Evolutionary conservation across 495 filamentous ascomycete species (phyloP), one percentile per base, ranked within the genome.

Genomic region (Hypoxylon lienhwacheense): DNA sequence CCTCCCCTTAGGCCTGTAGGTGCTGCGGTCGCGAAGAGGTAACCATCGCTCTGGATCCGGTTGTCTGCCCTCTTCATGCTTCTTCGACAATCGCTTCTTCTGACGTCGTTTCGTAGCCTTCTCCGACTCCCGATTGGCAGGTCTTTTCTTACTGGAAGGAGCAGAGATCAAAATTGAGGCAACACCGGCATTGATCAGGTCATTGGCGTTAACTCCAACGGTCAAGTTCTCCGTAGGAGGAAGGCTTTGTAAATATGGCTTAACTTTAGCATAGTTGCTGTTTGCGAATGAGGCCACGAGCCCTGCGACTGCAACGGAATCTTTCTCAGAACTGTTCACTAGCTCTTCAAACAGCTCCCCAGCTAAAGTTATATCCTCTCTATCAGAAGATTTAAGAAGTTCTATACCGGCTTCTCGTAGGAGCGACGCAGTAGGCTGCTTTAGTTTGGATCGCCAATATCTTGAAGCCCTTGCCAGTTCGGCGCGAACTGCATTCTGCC

Each of bases 41-140:
- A 97, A 70, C 93, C 93, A 99, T 39, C 93, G 74, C 71, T 99
- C 95, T 1, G 88, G 85, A 64, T 97, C 93, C 4, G 87, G 76
- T 34, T 80, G 82, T 77, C 90, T 96, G 61, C 73, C 79, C 26
- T 76, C 73, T 24, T 74, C 89, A 61, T 85, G 91, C 63, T 89
- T 81, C 72, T 91, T 91, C 14, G 91, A 90, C 41, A 95, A 74
- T 64, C 86, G 85, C 37, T 85, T 78, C 44, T 84, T 74, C 50
- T 85, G 85, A 64, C 88, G 90, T 63, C 80, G 81, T 71, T 78
- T 81, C 2, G 70, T 70, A 20, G 67, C 46, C 17, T 71, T 88
- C 40, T 88, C 73, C 55, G 84, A 83, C 33, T 77, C 76, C n/a
- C 73, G 71, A 1, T 80, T 76, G 11, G 80, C 73, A 4, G 77